A percentile compares a stretch with the other conserved stretches of the same genome.
Conservation (phyloP, 2,329 filamentous ascomycete genomes). For the Ophiocordyceps robertsii region DNA sequence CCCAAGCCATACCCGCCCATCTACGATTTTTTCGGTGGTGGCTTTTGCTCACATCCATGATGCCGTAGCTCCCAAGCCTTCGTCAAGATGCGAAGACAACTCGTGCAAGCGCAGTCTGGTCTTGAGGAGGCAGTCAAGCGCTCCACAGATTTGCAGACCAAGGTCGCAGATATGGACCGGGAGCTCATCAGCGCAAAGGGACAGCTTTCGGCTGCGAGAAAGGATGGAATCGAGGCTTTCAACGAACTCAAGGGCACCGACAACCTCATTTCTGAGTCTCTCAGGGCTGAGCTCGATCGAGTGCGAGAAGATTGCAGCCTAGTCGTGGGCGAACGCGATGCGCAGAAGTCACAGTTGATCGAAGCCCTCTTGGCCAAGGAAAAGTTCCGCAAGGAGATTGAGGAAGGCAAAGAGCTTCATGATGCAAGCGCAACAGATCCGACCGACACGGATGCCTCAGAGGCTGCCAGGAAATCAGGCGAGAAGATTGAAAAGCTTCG, state of each 20-base stretch:
- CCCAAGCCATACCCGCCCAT: constrained; percentile 6
- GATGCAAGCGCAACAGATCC: constrained; percentile 19
- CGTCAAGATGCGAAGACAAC: constrained; percentile 34
- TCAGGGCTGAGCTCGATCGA: constrained; percentile 43
- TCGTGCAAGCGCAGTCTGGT: constrained; percentile 30
- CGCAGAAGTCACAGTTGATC: constrained; percentile 46
- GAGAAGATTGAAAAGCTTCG: constrained; percentile 48
- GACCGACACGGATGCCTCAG: constrained; percentile 19
- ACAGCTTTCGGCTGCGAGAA: constrained; percentile 39
- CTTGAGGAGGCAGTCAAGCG: constrained; percentile 30
- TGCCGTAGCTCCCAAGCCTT: constrained; percentile 40
- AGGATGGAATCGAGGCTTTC: constrained; percentile 40
- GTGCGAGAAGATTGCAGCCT: constrained; percentile 37
- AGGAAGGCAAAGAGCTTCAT: constrained; percentile 29
- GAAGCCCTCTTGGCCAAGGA: constrained; percentile 48
- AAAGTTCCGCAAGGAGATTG: constrained; percentile 40
- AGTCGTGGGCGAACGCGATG: constrained; percentile 37
- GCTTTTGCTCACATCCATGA: constrained; percentile 26
- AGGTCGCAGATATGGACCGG: constrained; percentile 39
- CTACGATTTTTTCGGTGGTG: not conserved
- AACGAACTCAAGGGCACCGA: constrained; percentile 47
- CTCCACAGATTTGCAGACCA: constrained; percentile 29
- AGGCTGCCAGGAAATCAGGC: constrained; percentile 25
- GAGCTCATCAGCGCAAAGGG: constrained; percentile 38
- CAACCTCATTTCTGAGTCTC: constrained; percentile 42